Evolutionary conservation across 148 eudicot genomes (phyloP).

Genomic region (Rhododendron kiyosumense): DNA sequence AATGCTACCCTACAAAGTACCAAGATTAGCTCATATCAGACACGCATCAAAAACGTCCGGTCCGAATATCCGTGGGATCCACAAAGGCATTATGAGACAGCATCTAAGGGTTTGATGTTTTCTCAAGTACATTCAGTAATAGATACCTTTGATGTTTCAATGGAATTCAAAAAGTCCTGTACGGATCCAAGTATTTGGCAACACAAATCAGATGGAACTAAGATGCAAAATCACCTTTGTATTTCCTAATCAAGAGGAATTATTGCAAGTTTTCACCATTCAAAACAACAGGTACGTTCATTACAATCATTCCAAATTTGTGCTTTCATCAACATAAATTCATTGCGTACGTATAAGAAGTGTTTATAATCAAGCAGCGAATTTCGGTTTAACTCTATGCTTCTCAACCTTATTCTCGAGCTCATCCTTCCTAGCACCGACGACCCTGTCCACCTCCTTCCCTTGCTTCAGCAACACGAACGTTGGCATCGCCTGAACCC

Average conservation of each 20-base stretch:
- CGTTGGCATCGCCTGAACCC: conserved; percentile 89
- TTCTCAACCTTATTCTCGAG: conserved; percentile 66
- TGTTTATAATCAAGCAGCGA: conserved; percentile 31
- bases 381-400: conserved; percentile 51
- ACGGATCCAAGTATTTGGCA: neutral
- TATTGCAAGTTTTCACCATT: neutral
- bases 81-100: no score
- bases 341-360: neutral
- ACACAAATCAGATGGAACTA: neutral
- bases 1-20: no score
- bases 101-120: neutral
- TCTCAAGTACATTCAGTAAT: neutral
- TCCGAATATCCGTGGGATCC: no score
- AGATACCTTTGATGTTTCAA: neutral
- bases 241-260: neutral
- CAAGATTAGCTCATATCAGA: no score
- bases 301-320: neutral
- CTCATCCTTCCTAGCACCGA: conserved; percentile 88
- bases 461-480: conserved; percentile 70
- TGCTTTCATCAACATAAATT: neutral
- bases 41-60: no score
- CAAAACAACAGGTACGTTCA: neutral
- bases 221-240: neutral
- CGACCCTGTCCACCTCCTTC: conserved; percentile 68
- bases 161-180: neutral